Conservation (phyloP, 176 grass and related monocot genomes). For the Juncus inflexus region DNA sequence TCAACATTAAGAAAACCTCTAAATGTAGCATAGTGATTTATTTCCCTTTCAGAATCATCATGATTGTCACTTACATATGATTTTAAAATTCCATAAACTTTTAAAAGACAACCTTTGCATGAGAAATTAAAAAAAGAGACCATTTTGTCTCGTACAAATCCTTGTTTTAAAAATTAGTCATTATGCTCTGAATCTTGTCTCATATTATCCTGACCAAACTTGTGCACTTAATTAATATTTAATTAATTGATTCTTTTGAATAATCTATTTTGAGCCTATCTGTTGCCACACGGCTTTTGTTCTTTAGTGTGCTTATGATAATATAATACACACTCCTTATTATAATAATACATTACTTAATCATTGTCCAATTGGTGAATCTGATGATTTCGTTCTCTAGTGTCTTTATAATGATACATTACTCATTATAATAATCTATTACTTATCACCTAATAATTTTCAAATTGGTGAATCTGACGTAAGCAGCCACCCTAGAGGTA, state of each 20-base stretch:
- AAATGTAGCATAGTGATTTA: neutral
- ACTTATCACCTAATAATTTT: neutral
- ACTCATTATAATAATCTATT: neutral
- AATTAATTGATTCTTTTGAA: neutral
- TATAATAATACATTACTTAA: no score
- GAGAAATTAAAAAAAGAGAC: neutral
- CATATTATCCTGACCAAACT: neutral
- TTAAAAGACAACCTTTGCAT: constrained; percentile 11
- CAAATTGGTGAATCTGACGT: neutral
- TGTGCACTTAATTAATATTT: neutral
- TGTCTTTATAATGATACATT: neutral
- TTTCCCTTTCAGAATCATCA: constrained; percentile 1
- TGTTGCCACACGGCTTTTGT: constrained; percentile 3
- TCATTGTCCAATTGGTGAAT: no score
- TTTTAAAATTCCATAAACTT: neutral
- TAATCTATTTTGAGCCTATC: constrained; percentile 1
- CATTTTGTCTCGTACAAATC: constrained; percentile 1
- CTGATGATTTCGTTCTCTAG: no score
- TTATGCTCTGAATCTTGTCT: neutral
- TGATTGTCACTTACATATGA: constrained; percentile 5
- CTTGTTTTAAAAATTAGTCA: constrained; percentile 17
- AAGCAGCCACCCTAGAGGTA: neutral
- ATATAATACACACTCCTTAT: no score
- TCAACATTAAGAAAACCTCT: neutral
- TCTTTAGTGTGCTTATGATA: no score